Conservation (phyloP, 2,329 filamentous ascomycete species). For the Bipolaris bicolor region DNA sequence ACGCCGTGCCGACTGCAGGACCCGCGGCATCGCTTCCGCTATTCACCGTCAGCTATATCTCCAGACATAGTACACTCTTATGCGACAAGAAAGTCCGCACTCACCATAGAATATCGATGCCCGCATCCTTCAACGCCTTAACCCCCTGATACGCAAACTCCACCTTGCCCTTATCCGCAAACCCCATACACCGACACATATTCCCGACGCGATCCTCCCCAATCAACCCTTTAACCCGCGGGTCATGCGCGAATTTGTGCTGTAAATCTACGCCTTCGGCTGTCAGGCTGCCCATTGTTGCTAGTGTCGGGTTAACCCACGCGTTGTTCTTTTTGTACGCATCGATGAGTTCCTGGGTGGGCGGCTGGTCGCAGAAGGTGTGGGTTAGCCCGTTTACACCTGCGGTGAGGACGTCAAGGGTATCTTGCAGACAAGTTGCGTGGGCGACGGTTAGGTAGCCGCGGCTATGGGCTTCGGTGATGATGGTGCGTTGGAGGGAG, state of each 20-base stretch:
- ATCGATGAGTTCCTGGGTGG: slow-evolving; percentile 49
- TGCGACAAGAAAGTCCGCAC: neutral
- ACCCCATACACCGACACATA: slow-evolving; percentile 52
- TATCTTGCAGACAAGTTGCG: slow-evolving; percentile 49
- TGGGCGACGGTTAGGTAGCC: slow-evolving; percentile 52
- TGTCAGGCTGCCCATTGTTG: slow-evolving; percentile 50
- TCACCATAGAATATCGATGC: slow-evolving; percentile 52
- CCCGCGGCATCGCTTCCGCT: slow-evolving; percentile 54
- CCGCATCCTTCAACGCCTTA: slow-evolving; percentile 46
- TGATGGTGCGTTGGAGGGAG: slow-evolving; percentile 54
- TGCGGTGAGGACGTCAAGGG: slow-evolving; percentile 50
- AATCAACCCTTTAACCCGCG: slow-evolving; percentile 43
- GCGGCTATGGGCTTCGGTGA: slow-evolving; percentile 49
- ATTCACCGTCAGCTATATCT: slow-evolving; percentile 11
- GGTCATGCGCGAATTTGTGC: slow-evolving; percentile 51
- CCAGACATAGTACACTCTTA: neutral
- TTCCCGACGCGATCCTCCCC: slow-evolving; percentile 42
- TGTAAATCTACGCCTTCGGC: slow-evolving; percentile 50
- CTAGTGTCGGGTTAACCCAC: slow-evolving; percentile 53
- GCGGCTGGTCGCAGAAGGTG: slow-evolving; percentile 50
- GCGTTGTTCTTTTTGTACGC: slow-evolving; percentile 53
- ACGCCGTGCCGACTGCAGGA: slow-evolving; percentile 53
- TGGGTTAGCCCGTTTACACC: slow-evolving; percentile 55
- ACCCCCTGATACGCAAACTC: slow-evolving; percentile 54
- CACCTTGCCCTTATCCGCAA: slow-evolving; percentile 42